Evolutionary conservation across 2,329 filamentous ascomycete genomes (phyloP).

Genomic region (Paracoccidioides lutzii): DNA sequence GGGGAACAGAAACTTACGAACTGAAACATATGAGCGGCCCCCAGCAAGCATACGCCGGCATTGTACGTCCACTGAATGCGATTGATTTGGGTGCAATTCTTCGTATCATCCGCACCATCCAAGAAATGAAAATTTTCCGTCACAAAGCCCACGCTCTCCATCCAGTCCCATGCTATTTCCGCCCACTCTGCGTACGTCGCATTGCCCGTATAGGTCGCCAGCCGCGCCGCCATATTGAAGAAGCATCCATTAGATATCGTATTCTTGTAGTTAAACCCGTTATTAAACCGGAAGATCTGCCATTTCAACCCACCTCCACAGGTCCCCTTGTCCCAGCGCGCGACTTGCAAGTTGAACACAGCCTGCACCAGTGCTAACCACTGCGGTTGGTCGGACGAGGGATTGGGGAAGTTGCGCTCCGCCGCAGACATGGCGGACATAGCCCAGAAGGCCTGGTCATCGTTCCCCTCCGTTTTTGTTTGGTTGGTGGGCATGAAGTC

Average conservation of each 20-base stretch:
- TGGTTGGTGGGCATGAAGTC: slow-evolving; percentile 56
- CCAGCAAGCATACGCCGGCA: slow-evolving; percentile 45
- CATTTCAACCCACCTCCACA: slow-evolving; percentile 66
- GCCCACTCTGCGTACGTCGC: slow-evolving; percentile 29
- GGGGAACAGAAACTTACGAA: slow-evolving; percentile 27
- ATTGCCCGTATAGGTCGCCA: slow-evolving; percentile 29
- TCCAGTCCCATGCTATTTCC: slow-evolving; percentile 22
- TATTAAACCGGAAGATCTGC: slow-evolving; percentile 56
- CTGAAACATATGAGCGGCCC: slow-evolving; percentile 58
- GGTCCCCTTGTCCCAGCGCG: slow-evolving; percentile 50
- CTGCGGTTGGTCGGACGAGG: slow-evolving; percentile 38
- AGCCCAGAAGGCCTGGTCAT: slow-evolving; percentile 32
- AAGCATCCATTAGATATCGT: slow-evolving; percentile 41
- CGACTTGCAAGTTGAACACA: slow-evolving; percentile 63
- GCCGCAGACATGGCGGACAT: slow-evolving; percentile 27
- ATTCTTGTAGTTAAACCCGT: slow-evolving; percentile 40
- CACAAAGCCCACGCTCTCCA: slow-evolving; percentile 33
- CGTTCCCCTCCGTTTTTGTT: slow-evolving; percentile 23
- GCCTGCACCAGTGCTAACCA: slow-evolving; percentile 63
- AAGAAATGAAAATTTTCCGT: slow-evolving; percentile 34
- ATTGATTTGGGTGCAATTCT: slow-evolving; percentile 50
- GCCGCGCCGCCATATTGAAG: slow-evolving; percentile 36
- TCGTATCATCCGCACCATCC: slow-evolving; percentile 38
- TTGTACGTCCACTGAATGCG: slow-evolving; percentile 54
- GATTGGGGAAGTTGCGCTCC: slow-evolving; percentile 25